A percentile compares a stretch with the other conserved stretches of the same genome.
phyloP scores from a whole-genome alignment of 345 rosid genomes.

The Moringa oleifera region DNA sequence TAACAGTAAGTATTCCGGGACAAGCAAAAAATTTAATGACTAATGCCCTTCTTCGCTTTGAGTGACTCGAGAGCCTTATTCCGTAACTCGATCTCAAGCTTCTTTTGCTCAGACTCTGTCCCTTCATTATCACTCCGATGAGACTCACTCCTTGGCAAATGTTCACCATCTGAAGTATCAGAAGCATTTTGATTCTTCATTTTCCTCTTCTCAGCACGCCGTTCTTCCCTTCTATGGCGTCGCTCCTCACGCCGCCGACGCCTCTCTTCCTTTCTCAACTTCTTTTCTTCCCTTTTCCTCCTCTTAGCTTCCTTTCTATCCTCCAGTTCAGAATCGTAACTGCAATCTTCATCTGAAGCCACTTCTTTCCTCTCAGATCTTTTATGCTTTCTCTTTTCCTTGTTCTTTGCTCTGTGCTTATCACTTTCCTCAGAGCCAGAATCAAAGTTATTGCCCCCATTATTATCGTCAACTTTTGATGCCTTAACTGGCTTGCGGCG shows the following conservation, averaged over 20 bases:
- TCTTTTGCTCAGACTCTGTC: conserved; percentile 53
- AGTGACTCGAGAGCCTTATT: conserved; percentile 87
- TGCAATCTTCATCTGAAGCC: conserved; percentile 53
- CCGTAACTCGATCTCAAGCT: conserved; percentile 90
- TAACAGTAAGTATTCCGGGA: conserved; percentile 18
- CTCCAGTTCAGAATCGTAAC: conserved; percentile 62
- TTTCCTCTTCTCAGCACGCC: conserved; percentile 63
- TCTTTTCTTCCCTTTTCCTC: conserved; percentile 89
- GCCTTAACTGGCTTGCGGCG: conserved; percentile 23
- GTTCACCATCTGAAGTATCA: conserved; percentile 51
- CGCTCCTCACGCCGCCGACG: conserved; percentile 73
- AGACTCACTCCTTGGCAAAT: conserved; percentile 19
- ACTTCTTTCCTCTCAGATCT: conserved; percentile 43
- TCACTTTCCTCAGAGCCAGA: conserved; percentile 53
- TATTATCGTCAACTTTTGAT: conserved; percentile 30
- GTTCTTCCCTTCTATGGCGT: conserved; percentile 66
- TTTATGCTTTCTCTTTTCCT: conserved; percentile 61
- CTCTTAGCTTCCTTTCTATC: conserved; percentile 81
- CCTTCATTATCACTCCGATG: conserved; percentile 37
- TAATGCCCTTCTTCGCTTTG: conserved; percentile 90
- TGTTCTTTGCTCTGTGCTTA: conserved; percentile 32
- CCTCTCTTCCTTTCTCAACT: conserved; percentile 75
- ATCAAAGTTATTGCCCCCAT: conserved; percentile 35
- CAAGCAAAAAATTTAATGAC: conserved; percentile 35
- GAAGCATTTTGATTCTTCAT: conserved; percentile 39